Conservation (phyloP, 2,329 filamentous ascomycete genomes). For the Hypoxylon sp. region DNA sequence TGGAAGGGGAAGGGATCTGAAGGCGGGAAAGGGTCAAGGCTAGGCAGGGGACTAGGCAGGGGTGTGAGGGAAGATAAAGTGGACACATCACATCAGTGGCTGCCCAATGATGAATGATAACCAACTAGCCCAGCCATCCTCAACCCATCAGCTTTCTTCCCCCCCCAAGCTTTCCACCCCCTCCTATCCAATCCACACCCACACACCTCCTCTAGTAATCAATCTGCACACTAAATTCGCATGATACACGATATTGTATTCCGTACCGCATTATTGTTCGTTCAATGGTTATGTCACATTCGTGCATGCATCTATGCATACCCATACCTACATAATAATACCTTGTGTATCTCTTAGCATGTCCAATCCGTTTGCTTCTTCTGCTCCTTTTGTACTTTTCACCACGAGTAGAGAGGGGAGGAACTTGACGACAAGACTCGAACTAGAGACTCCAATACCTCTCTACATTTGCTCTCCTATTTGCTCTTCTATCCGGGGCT, state of each 20-base stretch:
- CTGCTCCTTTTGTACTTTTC: constrained; percentile 30
- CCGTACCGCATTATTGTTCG: constrained; percentile 32
- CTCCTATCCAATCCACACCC: constrained; percentile 22
- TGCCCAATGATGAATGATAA: constrained; percentile 39
- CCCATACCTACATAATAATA: constrained; percentile 31
- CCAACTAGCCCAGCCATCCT: constrained; percentile 45
- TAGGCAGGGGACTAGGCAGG: constrained; percentile 20
- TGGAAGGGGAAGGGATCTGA: constrained; percentile 9
- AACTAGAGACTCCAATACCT: too few relatives aligned
- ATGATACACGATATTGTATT: constrained; percentile 36
- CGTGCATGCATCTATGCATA: constrained; percentile 17
- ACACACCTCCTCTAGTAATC: constrained; percentile 1
- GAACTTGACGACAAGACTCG: constrained; percentile 20
- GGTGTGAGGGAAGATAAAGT: constrained; percentile 32
- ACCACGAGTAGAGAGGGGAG: constrained; percentile 24
- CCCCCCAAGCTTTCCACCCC: neutral
- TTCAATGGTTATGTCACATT: constrained; percentile 30
- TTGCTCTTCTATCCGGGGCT: too few relatives aligned
- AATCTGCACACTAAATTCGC: too few relatives aligned
- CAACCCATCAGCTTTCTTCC: constrained; percentile 34
- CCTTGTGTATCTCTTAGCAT: too few relatives aligned
- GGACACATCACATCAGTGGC: constrained; percentile 35
- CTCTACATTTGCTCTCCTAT: too few relatives aligned
- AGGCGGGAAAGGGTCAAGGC: constrained; percentile 23
- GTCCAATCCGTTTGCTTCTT: constrained; percentile 29